A percentile compares a stretch with the other conserved stretches of the same genome.
Evolutionary conservation across 768 basidiomycete species (phyloP).

Genomic region (Kondoa malvinella): DNA sequence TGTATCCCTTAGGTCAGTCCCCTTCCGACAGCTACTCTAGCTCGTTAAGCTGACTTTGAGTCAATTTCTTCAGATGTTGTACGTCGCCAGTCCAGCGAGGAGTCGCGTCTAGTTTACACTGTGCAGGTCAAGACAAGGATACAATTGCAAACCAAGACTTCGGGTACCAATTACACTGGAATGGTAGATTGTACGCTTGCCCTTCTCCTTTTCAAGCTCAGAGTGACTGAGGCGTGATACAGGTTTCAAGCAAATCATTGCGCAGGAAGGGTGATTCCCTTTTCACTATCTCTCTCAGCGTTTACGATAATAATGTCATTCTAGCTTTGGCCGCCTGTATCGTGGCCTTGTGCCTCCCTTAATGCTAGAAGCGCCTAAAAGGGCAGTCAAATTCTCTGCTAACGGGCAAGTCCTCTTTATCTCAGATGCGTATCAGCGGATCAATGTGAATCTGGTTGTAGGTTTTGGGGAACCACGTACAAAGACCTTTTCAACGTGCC

Average conservation of each 20-base stretch:
- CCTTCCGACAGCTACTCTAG: constrained; percentile 47
- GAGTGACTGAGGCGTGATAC: neutral
- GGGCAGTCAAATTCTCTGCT: constrained; percentile 58
- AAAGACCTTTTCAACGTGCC: constrained; percentile 45
- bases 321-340: constrained; percentile 64
- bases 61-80: constrained; percentile 53
- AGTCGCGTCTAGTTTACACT: neutral
- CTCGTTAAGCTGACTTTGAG: neutral
- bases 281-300: neutral
- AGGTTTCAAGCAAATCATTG: constrained; percentile 56
- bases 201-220: neutral
- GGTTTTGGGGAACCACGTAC: constrained; percentile 84
- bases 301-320: neutral
- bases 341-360: constrained; percentile 91
- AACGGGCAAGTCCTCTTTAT: constrained; percentile 14
- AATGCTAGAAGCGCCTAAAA: constrained; percentile 89
- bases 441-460: constrained; percentile 26
- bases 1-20: constrained; percentile 78
- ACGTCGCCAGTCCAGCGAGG: constrained; percentile 32
- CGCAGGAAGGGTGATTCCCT: constrained; percentile 64
- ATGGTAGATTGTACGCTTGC: constrained; percentile 47
- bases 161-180: constrained; percentile 35
- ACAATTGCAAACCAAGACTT: constrained; percentile 81
- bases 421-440: constrained; percentile 40
- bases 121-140: constrained; percentile 87